Base-by-base conservation (phyloP, 768 basidiomycete genomes). In the Serendipita sp. region DNA sequence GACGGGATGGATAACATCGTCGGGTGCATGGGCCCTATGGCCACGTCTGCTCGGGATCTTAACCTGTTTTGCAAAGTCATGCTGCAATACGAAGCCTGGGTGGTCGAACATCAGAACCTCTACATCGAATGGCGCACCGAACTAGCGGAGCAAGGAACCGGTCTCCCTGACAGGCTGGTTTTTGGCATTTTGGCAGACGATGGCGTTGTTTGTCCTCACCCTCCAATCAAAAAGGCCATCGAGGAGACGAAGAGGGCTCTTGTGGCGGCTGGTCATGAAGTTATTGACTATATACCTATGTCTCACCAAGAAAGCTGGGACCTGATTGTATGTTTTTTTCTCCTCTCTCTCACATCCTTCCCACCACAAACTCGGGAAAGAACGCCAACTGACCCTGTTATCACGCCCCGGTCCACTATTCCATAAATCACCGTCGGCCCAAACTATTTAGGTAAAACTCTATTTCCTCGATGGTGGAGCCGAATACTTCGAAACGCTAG, bases 161-260 rank as follows among this genome's bases (percentile, higher is more conserved):
- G 72, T 7, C 68, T 80, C 41, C 78, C 79, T 1, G 67, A 73
- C 66, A 76, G 73, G 67, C 70, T 82, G 44, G 74, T 73, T 15
- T 74, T 82, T 68, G 81, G 75, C 51, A 70, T 82, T 64, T 73
- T 82, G 58, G 77, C 77, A 73, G 79, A 82, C 62, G 80, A 82
- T 66, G 79, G 78, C 5, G 75, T 78, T 35, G 81, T 81, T 35
- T 70, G 70, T 60, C 80, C 81, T 38, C 78, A 80, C 63, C 80
- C 81, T 44, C 81, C 81, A 1, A 75, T 81, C 41, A 67, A 69
- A 0, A 72, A 75, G 35, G 81, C 77, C 18, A 66, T 83, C 67
- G 70, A 76, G 65, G 68, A 68, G 56, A 73, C 74, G 62, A 77
- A 75, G 66, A 69, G 74, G 15, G 77, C 75, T 16, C 70, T 82